phyloP scores from a whole-genome alignment of 352 stramenopile species.

The Pythium volutum region DNA sequence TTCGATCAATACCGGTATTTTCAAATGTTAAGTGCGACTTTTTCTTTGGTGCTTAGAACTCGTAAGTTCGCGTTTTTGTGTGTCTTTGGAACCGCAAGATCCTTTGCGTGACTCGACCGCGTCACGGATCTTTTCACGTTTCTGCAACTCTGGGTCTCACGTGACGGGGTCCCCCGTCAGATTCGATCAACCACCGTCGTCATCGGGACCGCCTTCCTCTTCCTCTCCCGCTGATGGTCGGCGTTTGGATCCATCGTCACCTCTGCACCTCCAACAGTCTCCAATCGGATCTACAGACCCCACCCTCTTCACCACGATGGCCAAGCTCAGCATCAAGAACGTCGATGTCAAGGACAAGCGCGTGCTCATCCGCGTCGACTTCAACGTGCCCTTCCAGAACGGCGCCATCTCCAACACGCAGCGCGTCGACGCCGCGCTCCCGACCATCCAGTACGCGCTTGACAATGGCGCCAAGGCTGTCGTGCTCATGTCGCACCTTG shows the following conservation, averaged over 20 bases:
- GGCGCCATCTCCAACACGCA: slow-evolving; percentile 98
- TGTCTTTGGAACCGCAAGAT: slow-evolving; percentile 17
- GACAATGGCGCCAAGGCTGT: slow-evolving; percentile 97
- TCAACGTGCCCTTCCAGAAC: slow-evolving; percentile 98
- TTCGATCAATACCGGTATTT: slow-evolving; percentile 12
- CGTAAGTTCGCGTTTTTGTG: slow-evolving; percentile 11
- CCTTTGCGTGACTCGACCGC: slow-evolving; percentile 24
- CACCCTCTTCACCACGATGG: slow-evolving; percentile 41
- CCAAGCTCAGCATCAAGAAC: slow-evolving; percentile 91
- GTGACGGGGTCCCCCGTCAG: slow-evolving; percentile 11
- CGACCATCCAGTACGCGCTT: slow-evolving; percentile 97
- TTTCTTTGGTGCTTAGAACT: slow-evolving; percentile 4
- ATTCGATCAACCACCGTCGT: slow-evolving; percentile 5
- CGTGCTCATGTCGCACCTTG: slow-evolving; percentile 98
- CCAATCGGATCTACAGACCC: slow-evolving; percentile 18
- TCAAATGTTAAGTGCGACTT: slow-evolving; percentile 11
- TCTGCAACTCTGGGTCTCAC: slow-evolving; percentile 21
- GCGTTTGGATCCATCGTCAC: neutral
- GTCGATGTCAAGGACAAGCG: slow-evolving; percentile 96
- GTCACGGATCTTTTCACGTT: slow-evolving; percentile 19
- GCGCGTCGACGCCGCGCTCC: slow-evolving; percentile 95
- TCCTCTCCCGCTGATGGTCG: too few relatives aligned
- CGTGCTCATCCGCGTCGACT: slow-evolving; percentile 99
- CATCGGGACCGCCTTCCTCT: neutral
- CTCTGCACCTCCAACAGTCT: slow-evolving; percentile 8